Percentiles rank a stretch among this genome's conserved stretches.
phyloP scores from a whole-genome alignment of 2,329 filamentous ascomycete species.

The Akanthomyces uredinophilus region DNA sequence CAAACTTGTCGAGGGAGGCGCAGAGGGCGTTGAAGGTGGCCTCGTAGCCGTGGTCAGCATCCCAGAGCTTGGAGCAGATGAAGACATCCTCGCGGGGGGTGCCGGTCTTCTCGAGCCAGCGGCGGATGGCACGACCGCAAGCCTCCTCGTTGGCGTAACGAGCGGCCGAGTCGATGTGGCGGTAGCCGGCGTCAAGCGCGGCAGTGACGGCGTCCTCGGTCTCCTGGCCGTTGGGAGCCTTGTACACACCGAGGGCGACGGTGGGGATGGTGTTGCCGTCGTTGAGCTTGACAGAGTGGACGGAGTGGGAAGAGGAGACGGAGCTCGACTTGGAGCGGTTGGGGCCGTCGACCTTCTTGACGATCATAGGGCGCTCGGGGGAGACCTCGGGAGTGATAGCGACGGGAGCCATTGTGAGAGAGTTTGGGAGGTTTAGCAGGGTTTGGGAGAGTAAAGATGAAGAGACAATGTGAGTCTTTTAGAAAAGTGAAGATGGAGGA shows the following conservation, averaged over 20 bases:
- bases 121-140: slow-evolving; percentile 65
- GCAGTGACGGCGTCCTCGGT: slow-evolving; percentile 55
- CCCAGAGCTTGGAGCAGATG: slow-evolving; percentile 65
- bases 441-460: not conserved
- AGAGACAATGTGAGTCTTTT: not conserved
- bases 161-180: slow-evolving; percentile 51
- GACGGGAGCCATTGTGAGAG: slow-evolving; percentile 30
- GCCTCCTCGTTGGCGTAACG: slow-evolving; percentile 63
- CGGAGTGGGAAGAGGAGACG: slow-evolving; percentile 24
- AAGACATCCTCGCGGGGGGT: slow-evolving; percentile 63
- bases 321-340: slow-evolving; percentile 24
- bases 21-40: slow-evolving; percentile 55
- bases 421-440: not conserved
- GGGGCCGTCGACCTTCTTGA: slow-evolving; percentile 25
- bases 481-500: not conserved
- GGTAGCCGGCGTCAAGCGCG: slow-evolving; percentile 53
- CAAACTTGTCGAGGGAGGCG: slow-evolving; percentile 61
- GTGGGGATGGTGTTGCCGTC: slow-evolving; percentile 65
- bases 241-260: slow-evolving; percentile 44
- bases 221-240: slow-evolving; percentile 46
- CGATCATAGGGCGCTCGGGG: slow-evolving; percentile 26
- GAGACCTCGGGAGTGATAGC: slow-evolving; percentile 31
- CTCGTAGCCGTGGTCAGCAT: slow-evolving; percentile 36
- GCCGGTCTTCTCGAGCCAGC: slow-evolving; percentile 58
- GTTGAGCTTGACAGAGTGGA: slow-evolving; percentile 55